Evolutionary conservation across 257 asterid genomes (phyloP), one percentile per base, ranked within the genome.

Genomic region (Nicotiana undulata): DNA sequence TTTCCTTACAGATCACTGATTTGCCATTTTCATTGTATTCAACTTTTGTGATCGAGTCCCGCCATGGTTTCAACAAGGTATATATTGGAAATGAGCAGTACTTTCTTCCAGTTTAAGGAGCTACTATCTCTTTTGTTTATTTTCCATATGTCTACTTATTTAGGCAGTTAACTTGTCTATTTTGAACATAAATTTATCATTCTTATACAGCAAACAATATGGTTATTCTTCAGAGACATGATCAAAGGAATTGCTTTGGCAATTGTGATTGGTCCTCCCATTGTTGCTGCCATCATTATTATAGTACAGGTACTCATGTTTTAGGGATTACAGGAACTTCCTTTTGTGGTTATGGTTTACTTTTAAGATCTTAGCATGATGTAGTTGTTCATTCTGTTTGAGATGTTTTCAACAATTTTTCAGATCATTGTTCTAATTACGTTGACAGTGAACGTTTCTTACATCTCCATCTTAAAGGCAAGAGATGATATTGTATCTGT

Each of bases 51-150:
- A 93, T 94, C 85, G 98, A 94, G 88, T 90, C 89, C 17, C 95
- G 94, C 84, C 98, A 94, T 85, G 98, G 98, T 84, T 94, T 94
- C 86, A 89, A 90, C 87, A 91, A 91, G 92, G 96, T 91, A 78
- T 53, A 53, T 53, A 9, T 53, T 53, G 59, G 59, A 53, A 53
- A 6, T 40, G n/a, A 15, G 7, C 7, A 15, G 59, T 0, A 16
- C 59, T 53, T 53, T 53, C 59, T 16, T 16, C 20, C 59, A 53
- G 59, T 53, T 53, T 53, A 53, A 58, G 63, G 13, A 58, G 63
- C 22, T 24, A 58, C 28, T 0, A 6, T 58, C 28, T 58, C 28
- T n/a, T 58, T 9, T 58, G 3, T 11, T n/a, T 58, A n/a, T 1
- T 58, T 58, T 58, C 24, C 63, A 18, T 56, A 58, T n/a, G 13